These are phyloP conservation scores for Anethum foeniculum DNA, from an alignment of 140 eudicot species.

Conservation along the genomic window DNA sequence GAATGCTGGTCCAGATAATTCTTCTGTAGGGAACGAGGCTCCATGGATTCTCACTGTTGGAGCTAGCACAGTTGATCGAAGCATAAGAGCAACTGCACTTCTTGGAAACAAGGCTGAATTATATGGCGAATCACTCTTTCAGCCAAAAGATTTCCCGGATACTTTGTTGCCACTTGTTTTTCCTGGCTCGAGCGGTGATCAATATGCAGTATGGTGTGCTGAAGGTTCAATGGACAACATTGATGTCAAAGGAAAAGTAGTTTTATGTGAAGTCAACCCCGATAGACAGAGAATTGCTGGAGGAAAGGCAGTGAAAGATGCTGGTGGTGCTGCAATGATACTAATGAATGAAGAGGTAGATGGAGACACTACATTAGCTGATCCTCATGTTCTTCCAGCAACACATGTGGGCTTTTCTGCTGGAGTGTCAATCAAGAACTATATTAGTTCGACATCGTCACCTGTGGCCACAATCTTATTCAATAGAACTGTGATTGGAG, in stretches of 20 bases:
- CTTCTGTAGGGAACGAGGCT: constrained; percentile 13
- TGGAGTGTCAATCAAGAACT: constrained; percentile 25
- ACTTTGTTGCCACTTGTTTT: constrained; percentile 29
- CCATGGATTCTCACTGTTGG: constrained; percentile 44
- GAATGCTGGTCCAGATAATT: not conserved
- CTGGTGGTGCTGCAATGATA: constrained; percentile 44
- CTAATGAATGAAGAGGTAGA: constrained; percentile 16
- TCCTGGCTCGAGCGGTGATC: constrained; percentile 27
- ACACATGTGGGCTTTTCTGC: constrained; percentile 24
- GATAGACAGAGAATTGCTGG: not conserved
- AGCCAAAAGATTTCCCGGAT: constrained; percentile 38
- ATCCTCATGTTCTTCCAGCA: constrained; percentile 39
- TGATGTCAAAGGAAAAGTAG: constrained; percentile 48
- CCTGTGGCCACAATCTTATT: constrained; percentile 31
- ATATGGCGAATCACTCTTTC: constrained; percentile 45
- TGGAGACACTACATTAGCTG: constrained; percentile 25
- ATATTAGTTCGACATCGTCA: constrained; percentile 25
- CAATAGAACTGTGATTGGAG: constrained; percentile 32
- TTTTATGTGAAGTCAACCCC: constrained; percentile 20
- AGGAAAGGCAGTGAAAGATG: constrained; percentile 35
- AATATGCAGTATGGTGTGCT: constrained; percentile 15
- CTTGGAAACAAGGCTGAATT: constrained; percentile 39
- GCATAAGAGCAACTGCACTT: constrained; percentile 30
- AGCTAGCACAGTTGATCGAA: constrained; percentile 62
- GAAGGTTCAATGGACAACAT: constrained; percentile 23